Evolutionary conservation across 306 rosid genomes (phyloP).

Genomic region (Comarum palustre): DNA sequence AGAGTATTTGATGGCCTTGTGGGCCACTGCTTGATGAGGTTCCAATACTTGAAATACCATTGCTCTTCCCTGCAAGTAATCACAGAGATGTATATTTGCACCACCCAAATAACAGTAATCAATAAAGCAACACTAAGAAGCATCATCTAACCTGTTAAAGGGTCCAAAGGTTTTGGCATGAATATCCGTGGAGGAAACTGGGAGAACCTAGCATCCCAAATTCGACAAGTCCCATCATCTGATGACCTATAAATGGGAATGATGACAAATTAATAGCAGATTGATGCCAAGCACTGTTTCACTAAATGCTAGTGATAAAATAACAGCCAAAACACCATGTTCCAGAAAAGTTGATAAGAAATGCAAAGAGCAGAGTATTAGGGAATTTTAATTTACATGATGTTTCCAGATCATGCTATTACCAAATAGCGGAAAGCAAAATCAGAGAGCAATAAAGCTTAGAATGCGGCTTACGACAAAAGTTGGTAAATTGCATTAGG

Average conservation of each 20-base stretch:
- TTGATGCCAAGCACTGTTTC: not conserved
- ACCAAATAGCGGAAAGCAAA: slow-evolving; percentile 22
- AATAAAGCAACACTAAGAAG: slow-evolving; percentile 23
- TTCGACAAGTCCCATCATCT: slow-evolving; percentile 89
- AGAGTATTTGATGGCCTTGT: slow-evolving; percentile 69
- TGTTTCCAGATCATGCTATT: slow-evolving; percentile 8
- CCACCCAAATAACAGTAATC: not conserved
- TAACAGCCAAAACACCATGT: slow-evolving; percentile 6
- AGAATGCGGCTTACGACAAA: slow-evolving; percentile 63
- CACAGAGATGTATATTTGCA: slow-evolving; percentile 11
- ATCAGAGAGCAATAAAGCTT: slow-evolving; percentile 18
- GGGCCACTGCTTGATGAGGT: slow-evolving; percentile 60
- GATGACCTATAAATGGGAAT: slow-evolving; percentile 57
- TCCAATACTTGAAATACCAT: slow-evolving; percentile 44
- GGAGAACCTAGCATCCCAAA: slow-evolving; percentile 85
- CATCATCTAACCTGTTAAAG: slow-evolving; percentile 56
- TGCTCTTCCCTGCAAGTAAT: slow-evolving; percentile 65
- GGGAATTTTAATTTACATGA: not conserved
- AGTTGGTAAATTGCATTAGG: slow-evolving; percentile 59
- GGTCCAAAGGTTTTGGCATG: slow-evolving; percentile 62
- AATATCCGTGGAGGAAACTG: slow-evolving; percentile 58
- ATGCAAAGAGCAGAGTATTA: not conserved
- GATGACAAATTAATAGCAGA: slow-evolving; percentile 14
- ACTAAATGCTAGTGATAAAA: not conserved
- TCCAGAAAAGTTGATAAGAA: slow-evolving; percentile 14